phyloP scores from a whole-genome alignment of 805 yeast genomes.

The Cyberlindnera mississippiensis region DNA sequence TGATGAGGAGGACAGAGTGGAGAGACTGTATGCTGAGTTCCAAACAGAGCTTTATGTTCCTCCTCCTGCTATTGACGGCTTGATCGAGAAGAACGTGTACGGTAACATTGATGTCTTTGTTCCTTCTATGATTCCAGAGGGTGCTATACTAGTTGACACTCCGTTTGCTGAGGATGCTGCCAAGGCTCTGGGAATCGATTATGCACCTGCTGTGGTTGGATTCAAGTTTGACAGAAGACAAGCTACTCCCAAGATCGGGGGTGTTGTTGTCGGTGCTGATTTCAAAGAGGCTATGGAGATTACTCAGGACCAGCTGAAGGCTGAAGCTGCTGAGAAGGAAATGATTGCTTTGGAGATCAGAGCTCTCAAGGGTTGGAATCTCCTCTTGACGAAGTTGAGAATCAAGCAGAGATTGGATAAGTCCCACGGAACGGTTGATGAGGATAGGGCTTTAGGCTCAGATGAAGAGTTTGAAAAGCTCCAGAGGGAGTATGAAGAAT shows the following conservation, averaged over 20 bases:
- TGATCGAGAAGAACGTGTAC: constrained; percentile 67
- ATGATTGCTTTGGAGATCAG: constrained; percentile 41
- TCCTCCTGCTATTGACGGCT: constrained; percentile 50
- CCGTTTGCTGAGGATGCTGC: constrained; percentile 68
- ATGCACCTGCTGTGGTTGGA: constrained; percentile 82
- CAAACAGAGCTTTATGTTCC: constrained; percentile 76
- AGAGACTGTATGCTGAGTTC: constrained; percentile 66
- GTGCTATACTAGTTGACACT: constrained; percentile 59
- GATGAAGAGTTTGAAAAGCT: constrained; percentile 14
- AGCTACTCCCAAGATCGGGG: constrained; percentile 65
- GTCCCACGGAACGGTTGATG: constrained; percentile 38
- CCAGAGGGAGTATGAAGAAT: constrained; percentile 22
- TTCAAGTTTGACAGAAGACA: constrained; percentile 62
- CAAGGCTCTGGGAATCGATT: constrained; percentile 62
- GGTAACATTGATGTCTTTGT: constrained; percentile 83
- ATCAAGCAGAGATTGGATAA: constrained; percentile 40
- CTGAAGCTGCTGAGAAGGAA: constrained; percentile 39
- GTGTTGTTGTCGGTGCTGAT: constrained; percentile 68
- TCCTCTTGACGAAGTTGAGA: constrained; percentile 40
- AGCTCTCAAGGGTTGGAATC: constrained; percentile 45
- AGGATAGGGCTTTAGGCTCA: constrained; percentile 2
- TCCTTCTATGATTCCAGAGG: constrained; percentile 77
- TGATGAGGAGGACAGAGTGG: constrained; percentile 43
- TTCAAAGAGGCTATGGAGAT: constrained; percentile 54
- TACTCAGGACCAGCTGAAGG: constrained; percentile 45